Percentiles rank a stretch among this genome's conserved stretches.
These are phyloP conservation scores for Rhizopogon vulgaris DNA, from an alignment of 768 basidiomycete genomes.

Conservation along the genomic window DNA sequence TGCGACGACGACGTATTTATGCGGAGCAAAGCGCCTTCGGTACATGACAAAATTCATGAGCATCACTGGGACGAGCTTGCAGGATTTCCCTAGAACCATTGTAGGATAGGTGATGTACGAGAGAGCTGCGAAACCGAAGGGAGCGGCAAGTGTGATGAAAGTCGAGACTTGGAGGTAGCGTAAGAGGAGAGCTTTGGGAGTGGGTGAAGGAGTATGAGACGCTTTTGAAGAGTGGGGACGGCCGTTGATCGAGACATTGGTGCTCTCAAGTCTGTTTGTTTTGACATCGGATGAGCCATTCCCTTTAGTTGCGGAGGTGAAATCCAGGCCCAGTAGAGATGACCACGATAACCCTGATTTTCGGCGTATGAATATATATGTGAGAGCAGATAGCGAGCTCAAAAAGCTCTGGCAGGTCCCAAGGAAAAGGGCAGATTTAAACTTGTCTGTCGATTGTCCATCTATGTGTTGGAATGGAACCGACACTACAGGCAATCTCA, in stretches of 20 bases:
- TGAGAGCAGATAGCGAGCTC: slow-evolving; percentile 68
- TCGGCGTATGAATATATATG: slow-evolving; percentile 64
- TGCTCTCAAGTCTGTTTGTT: slow-evolving; percentile 16
- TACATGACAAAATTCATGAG: slow-evolving; percentile 96
- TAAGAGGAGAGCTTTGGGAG: slow-evolving; percentile 48
- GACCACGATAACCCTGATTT: slow-evolving; percentile 46
- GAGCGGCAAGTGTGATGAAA: slow-evolving; percentile 86
- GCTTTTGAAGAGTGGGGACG: slow-evolving; percentile 14
- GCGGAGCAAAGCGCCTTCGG: slow-evolving; percentile 83
- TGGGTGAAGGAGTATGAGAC: slow-evolving; percentile 20
- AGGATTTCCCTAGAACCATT: slow-evolving; percentile 98
- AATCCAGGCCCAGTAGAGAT: slow-evolving; percentile 56
- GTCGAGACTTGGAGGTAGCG: slow-evolving; percentile 79
- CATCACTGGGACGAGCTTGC: slow-evolving; percentile 98
- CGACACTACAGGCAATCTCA: slow-evolving; percentile 47
- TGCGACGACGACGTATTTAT: slow-evolving; percentile 94
- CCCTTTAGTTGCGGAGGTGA: slow-evolving; percentile 17
- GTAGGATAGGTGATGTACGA: slow-evolving; percentile 97
- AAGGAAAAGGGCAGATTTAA: slow-evolving; percentile 81
- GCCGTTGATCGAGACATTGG: slow-evolving; percentile 35
- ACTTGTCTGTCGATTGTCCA: slow-evolving; percentile 59
- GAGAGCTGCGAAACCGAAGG: slow-evolving; percentile 93
- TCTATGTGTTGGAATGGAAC: slow-evolving; percentile 75
- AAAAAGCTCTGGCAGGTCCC: slow-evolving; percentile 80
- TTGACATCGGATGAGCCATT: slow-evolving; percentile 20